Evolutionary conservation across 805 yeast species (phyloP), one percentile per base, ranked within the genome.

Genomic region (Candida pini): DNA sequence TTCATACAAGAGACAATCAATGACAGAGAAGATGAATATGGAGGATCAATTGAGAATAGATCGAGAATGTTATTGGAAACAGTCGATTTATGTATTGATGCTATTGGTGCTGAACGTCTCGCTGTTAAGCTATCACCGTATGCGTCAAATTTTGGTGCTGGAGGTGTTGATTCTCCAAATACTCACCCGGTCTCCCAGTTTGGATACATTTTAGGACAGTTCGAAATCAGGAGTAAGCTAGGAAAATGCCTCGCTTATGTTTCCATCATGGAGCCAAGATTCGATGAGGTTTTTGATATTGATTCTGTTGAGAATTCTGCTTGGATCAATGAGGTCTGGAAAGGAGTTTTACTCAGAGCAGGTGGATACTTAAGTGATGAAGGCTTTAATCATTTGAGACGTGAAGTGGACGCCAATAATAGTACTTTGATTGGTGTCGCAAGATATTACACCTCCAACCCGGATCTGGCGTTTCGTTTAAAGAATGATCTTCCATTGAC

Each of bases 111-210:
- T 15, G 64, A 66, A 6, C 64, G 58, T 34, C 56, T 68, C 21
- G 76, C 69, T 31, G 48, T 75, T 34, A 63, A 82, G 48, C 47
- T 71, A 18, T 66, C 76, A 9, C 76, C 77, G 16, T 62, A 55
- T 47, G 62, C 70, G 40, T 33, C 41, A n/a, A 58, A 54, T 39
- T 66, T 69, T 36, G 65, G 58, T 16, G 51, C 60, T 53, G 53
- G 56, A 33, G 73, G 73, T 32, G 57, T 39, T 9, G 56, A 54
- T 18, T 57, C 51, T n/a, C 34, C 34, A 18, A 63, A 51, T 5
- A 53, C 58, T 23, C 56, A 54, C 36, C 61, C 66, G 12, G 40
- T 62, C 21, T 62, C 63, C 5, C 54, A 51, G 26, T 62, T 48
- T 30, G 64, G 65, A 5, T 67, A 71, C 46, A 37, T 71, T 5